These are phyloP conservation scores for Paradendryphiella salina DNA, from an alignment of 2,329 filamentous ascomycete genomes.

Conservation along the genomic window DNA sequence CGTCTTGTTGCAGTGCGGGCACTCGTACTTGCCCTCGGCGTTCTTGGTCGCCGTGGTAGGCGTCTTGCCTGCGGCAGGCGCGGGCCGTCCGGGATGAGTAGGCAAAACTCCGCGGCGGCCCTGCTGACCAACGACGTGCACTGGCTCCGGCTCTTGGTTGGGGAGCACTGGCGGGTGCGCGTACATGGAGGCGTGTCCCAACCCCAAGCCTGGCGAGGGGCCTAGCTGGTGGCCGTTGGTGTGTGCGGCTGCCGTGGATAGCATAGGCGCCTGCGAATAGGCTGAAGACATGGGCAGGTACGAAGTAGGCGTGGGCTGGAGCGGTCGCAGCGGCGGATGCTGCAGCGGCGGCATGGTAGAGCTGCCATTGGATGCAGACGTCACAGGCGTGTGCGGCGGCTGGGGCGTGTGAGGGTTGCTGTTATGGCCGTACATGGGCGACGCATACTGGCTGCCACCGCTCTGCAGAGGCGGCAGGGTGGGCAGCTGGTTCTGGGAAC, in stretches of 20 bases:
- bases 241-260: conserved; percentile 42
- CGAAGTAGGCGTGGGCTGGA: conserved; percentile 45
- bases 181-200: conserved; percentile 46
- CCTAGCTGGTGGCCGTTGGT: conserved; percentile 40
- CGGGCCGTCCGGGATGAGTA: conserved; percentile 82
- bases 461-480: conserved; percentile 45
- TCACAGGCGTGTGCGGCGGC: conserved; percentile 42
- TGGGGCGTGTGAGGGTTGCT: conserved; percentile 47
- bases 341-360: conserved; percentile 43
- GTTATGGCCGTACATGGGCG: conserved; percentile 42
- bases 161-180: conserved; percentile 43
- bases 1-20: conserved; percentile 96
- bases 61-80: conserved; percentile 77
- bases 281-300: conserved; percentile 42
- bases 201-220: conserved; percentile 46
- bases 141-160: conserved; percentile 62
- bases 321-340: conserved; percentile 45
- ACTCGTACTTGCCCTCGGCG: conserved; percentile 96
- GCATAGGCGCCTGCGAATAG: conserved; percentile 42
- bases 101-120: conserved; percentile 89
- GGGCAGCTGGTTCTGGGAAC: conserved; percentile 36
- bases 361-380: conserved; percentile 36
- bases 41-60: conserved; percentile 90
- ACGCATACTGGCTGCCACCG: conserved; percentile 28
- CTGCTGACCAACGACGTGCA: conserved; percentile 93